Evolutionary conservation across 2,329 filamentous ascomycete species (phyloP), one percentile per base, ranked within the genome.

Genomic region (Dothideomycetes sp.): DNA sequence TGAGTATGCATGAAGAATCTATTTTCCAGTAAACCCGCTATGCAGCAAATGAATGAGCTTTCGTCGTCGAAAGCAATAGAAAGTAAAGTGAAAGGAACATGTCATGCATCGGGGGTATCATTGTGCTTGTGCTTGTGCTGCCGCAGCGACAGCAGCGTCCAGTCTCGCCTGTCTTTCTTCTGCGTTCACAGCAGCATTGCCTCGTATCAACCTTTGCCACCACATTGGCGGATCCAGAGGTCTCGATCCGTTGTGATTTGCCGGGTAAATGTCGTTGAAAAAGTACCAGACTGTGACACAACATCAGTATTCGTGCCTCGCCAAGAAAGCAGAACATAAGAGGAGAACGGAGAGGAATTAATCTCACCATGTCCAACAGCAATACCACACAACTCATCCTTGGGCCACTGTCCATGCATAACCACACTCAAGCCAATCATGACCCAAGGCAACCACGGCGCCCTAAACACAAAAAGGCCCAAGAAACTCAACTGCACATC

Each of bases 401-500:
- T 94, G 4, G 91, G 91, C 29, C 96, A 73, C 4, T 75, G 82
- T 5, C 85, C 85, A 59, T 96, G 87, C 59, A 96, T 73, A n/a
- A 94, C 73, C 32, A 96, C 70, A 56, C 84, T 93, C 64, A 98
- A 94, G 0, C 75, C 81, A 74, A 96, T 88, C 54, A 98, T 64
- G 3, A 98, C 89, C 88, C 89, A 96, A 0, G 91, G 91, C 32
- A 98, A 68, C 62, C 93, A 96, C 1, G 91, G 91, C 16, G 91
- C 91, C 4, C 84, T 86, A 63, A 98, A 96, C 1, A 91, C 84
- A 29, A 96, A 64, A 33, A 98, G 61, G 0, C 91, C 91, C 4
- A 98, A 66, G 34, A 62, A 70, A 49, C 85, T 94, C 11, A 98
- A 71, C 44, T 85, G 73, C 0, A 87, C 93, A 48, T 95, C 85